Evolutionary conservation across 768 basidiomycete species (phyloP), one percentile per base, ranked within the genome.

Genomic region (Agaricus blazei): DNA sequence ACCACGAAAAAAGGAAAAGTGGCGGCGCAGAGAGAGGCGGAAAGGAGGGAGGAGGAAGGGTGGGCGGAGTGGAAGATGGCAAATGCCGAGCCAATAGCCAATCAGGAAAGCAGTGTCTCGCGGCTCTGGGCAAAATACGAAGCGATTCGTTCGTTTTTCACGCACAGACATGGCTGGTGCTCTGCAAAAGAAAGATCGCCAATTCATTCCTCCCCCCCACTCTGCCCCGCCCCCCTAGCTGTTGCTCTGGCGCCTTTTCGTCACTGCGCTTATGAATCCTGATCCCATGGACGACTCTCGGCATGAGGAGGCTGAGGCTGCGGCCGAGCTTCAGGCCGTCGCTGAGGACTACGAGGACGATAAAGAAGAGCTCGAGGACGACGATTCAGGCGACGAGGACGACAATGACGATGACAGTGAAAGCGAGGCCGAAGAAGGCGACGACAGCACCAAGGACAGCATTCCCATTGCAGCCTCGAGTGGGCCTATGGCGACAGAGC

Each of bases 61-160:
- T 14, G 44, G 44, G 45, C 34, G 46, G n/a, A 28, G n/a, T 64
- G 67, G 71, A 71, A 70, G 70, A 71, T 71, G 72, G 72, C 58
- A 68, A 68, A 60, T 46, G 70, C 72, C 71, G 72, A 62, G 59
- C 72, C 72, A 73, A 73, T 73, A 44, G 62, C 63, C 64, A 52
- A 0, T 56, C 48, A n/a, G 12, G 44, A 65, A 63, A 59, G 14
- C 47, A 34, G 48, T 60, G 59, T 58, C 60, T 64, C 66, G 68
- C 67, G 66, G 60, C 57, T 59, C 54, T 54, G 52, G 31, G 51
- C 29, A 52, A 53, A 53, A 55, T 47, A 59, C 54, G 51, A 42
- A 53, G 61, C 57, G 63, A 63, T 65, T 65, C 62, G 66, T 65
- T 64, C 61, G 53, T 56, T 54, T 19, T 58, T 60, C 59, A 52